Conservation (phyloP, 1,284 basidiomycete genomes). For the Heterobasidion irregulare region DNA sequence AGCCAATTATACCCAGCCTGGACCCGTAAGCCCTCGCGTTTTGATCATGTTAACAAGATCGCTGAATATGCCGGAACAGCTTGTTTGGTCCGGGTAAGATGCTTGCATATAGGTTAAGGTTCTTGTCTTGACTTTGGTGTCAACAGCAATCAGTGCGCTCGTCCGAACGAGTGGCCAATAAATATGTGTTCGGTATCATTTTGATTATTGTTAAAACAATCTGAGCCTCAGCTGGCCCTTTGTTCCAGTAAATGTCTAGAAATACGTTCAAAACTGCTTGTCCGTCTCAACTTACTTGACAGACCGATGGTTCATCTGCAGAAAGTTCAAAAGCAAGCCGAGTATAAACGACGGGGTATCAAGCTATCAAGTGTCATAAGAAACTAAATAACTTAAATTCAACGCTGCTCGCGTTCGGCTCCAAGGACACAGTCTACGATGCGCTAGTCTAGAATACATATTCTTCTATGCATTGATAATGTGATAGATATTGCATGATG, state of each 20-base stretch:
- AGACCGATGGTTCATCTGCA: too few relatives aligned
- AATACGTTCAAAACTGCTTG: too few relatives aligned
- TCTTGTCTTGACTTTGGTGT: too few relatives aligned
- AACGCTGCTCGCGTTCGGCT: neutral
- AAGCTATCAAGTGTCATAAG: neutral
- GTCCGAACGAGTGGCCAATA: too few relatives aligned
- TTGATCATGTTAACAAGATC: neutral
- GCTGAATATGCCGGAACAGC: conserved; percentile 11
- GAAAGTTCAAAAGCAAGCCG: neutral
- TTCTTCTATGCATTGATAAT: neutral
- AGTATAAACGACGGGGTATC: neutral
- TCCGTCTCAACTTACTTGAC: too few relatives aligned
- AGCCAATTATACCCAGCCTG: conserved; percentile 26
- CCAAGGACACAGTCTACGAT: neutral
- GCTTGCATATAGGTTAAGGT: too few relatives aligned
- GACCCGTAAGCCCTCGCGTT: conserved; percentile 20
- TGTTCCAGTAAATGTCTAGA: too few relatives aligned
- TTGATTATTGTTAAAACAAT: too few relatives aligned
- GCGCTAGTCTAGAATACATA: neutral
- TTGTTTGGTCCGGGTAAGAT: conserved; percentile 24
- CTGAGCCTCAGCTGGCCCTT: too few relatives aligned
- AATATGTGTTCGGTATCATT: too few relatives aligned
- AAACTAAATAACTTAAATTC: neutral
- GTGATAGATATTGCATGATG: neutral
- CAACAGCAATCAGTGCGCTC: too few relatives aligned